A percentile compares a stretch with the other conserved stretches of the same genome.
These are phyloP conservation scores for Desmodesmus armatus DNA, from an alignment of 139 green algal genomes.

Conservation along the genomic window DNA sequence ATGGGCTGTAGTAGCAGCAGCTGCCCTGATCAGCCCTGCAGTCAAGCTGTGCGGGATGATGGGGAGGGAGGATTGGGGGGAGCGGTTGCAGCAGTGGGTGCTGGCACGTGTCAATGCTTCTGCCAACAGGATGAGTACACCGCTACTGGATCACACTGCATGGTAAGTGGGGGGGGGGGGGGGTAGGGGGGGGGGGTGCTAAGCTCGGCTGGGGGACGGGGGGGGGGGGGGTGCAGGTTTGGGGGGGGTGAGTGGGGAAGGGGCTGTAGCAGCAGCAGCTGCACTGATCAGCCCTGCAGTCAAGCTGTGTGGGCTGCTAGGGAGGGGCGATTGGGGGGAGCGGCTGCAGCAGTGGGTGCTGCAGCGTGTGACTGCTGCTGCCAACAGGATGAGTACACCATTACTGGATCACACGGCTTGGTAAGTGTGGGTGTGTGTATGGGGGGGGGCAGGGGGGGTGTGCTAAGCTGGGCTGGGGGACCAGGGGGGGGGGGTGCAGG, in stretches of 20 bases:
- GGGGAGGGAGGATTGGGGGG: background rate
- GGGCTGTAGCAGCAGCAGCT: background rate
- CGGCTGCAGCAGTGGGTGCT: background rate
- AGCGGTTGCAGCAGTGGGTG: background rate
- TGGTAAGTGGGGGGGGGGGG: constrained; percentile 7
- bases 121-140: constrained; percentile 13
- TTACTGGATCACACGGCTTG: constrained; percentile 37
- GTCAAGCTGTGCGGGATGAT: background rate
- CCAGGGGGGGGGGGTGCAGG: no score
- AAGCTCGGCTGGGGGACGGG: no score
- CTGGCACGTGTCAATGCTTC: background rate
- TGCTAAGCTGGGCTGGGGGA: no score
- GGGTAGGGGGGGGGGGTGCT: no score
- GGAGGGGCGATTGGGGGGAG: background rate
- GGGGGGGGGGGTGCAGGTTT: no score
- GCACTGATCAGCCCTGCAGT: background rate
- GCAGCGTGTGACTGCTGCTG: background rate
- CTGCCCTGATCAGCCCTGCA: background rate
- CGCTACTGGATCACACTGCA: constrained; percentile 35
- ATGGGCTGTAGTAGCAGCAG: background rate
- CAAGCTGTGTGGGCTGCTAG: background rate
- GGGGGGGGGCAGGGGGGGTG: no score
- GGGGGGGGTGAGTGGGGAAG: no score
- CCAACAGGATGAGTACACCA: constrained; percentile 19
- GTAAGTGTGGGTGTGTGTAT: background rate